Evolutionary conservation across 2,329 filamentous ascomycete genomes (phyloP), one percentile per base, ranked within the genome.

Genomic region (Hymenoscyphus scutula): DNA sequence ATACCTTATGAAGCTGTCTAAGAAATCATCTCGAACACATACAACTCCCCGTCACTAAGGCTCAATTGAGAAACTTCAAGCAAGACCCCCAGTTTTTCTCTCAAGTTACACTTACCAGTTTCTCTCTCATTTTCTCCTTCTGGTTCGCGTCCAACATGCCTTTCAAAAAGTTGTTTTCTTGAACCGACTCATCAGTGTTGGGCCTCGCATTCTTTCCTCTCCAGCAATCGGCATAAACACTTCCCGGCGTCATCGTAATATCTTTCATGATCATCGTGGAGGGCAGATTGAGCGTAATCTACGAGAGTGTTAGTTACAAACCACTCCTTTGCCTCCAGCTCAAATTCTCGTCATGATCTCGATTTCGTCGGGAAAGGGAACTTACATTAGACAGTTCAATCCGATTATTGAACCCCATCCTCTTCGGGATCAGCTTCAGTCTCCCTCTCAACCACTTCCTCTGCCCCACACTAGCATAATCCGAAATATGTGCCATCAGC

Each of bases 401-500:
- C 41, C 8, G 10, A 27, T 85, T 85, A 64, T 79, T 78, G 53
- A 87, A 78, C n/a, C 84, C 84, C 4, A 86, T 74, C 60, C 81
- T 79, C 59, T 80, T 76, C 2, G 79, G 81, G 58, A 87, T 84
- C 66, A 78, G 81, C 55, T 75, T 74, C 58, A 87, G 75, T 15
- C 84, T 76, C 1, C 83, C 84, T 41, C 75, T 72, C 10, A 80
- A 75, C 81, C 83, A 87, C 6, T 76, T 76, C 53, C 83, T 76
- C 74, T 87, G 83, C 17, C 79, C 75, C 65, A 84, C 83, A 2
- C 82, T 86, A 8, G 80, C 75, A 68, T 83, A 85, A 73, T 87
- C 84, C 68, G 84, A 81, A 23, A 77, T 77, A 64, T 79, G 76
- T 56, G 83, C 73, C 67, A 79, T 81, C 5, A 79, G 77, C 59